phyloP scores from a whole-genome alignment of 257 asterid species.

The Vinca minor region DNA sequence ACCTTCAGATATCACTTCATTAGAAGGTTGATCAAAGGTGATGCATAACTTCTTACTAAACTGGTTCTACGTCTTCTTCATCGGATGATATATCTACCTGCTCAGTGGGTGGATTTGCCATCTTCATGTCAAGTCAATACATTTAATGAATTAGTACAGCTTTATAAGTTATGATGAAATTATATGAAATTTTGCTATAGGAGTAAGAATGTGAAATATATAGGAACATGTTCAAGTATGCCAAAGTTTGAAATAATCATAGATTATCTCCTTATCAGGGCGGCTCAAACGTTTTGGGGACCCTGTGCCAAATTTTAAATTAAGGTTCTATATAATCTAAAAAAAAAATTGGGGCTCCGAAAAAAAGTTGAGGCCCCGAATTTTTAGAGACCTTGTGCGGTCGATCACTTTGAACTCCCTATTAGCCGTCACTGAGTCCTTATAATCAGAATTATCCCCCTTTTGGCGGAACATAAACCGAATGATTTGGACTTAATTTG shows the following conservation, averaged over 20 bases:
- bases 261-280: background rate
- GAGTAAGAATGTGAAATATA: background rate
- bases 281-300: no score
- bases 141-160: background rate
- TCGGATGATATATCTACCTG: constrained; percentile 55
- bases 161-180: background rate
- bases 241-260: background rate
- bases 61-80: constrained; percentile 26
- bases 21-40: constrained; percentile 19
- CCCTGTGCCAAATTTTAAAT: no score
- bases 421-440: no score
- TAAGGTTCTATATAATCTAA: no score
- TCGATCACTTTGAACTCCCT: no score
- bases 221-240: background rate
- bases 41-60: constrained; percentile 13
- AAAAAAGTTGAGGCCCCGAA: no score
- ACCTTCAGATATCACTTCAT: constrained; percentile 44
- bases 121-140: constrained; percentile 21
- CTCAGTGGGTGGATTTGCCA: constrained; percentile 27
- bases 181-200: background rate
- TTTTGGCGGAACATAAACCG: background rate
- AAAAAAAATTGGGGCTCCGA: no score
- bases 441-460: background rate
- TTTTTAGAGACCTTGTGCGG: no score
- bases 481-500: background rate